Evolutionary conservation across 2,329 filamentous ascomycete species (phyloP), one percentile per base, ranked within the genome.

Genomic region (Helotiales sp.): DNA sequence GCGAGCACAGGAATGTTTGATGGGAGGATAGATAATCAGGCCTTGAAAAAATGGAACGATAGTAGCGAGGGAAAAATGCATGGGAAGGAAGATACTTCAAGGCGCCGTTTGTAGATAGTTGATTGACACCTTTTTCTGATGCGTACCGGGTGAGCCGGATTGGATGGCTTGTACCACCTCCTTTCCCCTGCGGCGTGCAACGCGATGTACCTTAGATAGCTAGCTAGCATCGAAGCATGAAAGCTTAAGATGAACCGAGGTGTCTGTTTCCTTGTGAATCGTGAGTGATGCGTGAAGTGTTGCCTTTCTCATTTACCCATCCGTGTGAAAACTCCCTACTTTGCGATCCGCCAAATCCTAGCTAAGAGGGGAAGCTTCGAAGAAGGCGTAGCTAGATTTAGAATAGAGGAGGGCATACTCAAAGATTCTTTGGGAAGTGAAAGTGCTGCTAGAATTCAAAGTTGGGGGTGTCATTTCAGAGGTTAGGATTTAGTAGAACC

Each of bases 1-100:
- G 74, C 71, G 67, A 75, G 73, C 68, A 73, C 73, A 70, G 71
- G 32, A 32, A 70, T 67, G 20, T 55, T 67, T 69, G 70, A 67
- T 69, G 70, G 69, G 66, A 61, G 22, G 40, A 45, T n/a, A n/a
- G n/a, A n/a, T n/a, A 45, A 20, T 20, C 17, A 20, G 40, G 40
- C 40, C 40, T 45, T 45, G 40, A 45, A 6, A 45, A 52, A 34
- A 28, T 43, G 37, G 20, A 15, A 43, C 22, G 17, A 45, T 47
- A 60, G 28, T 15, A 37, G 40, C 24, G 49, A 13, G n/a, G 52
- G 6, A 22, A 43, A n/a, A 24, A 34, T 55, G 45, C 54, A 52
- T 60, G 28, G 55, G 22, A 30, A 20, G 11, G 40, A 17, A 57
- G 24, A 45, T 45, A 28, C 20, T 54, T 60, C 37, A 15, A 24